phyloP scores from a whole-genome alignment of 768 basidiomycete species.

The Termitomyces sp. region DNA sequence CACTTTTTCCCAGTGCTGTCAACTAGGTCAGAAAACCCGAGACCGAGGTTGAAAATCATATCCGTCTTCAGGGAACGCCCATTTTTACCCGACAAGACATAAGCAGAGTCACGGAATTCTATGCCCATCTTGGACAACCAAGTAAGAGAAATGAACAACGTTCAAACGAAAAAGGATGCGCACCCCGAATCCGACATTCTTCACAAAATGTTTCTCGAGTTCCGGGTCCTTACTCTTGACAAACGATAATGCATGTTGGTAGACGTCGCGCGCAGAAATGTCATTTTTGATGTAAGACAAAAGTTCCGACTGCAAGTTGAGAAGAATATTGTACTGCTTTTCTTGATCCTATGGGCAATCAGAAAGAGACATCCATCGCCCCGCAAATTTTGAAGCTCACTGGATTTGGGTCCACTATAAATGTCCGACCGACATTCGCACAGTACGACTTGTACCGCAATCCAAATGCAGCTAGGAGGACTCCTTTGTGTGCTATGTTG shows the following conservation, averaged over 20 bases:
- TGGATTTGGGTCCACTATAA: slow-evolving; percentile 90
- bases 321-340: slow-evolving; percentile 72
- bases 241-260: slow-evolving; percentile 64
- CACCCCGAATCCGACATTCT: slow-evolving; percentile 88
- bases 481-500: slow-evolving; percentile 80
- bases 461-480: slow-evolving; percentile 83
- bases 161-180: slow-evolving; percentile 17
- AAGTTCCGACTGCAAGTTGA: slow-evolving; percentile 74
- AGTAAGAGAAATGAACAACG: background rate
- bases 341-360: slow-evolving; percentile 74
- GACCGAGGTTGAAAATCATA: slow-evolving; percentile 81
- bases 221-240: slow-evolving; percentile 77
- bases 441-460: slow-evolving; percentile 92
- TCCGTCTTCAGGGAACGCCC: slow-evolving; percentile 59
- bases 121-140: slow-evolving; percentile 68
- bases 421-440: slow-evolving; percentile 87
- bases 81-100: slow-evolving; percentile 81
- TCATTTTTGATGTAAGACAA: slow-evolving; percentile 77
- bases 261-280: slow-evolving; percentile 70
- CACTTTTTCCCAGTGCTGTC: slow-evolving; percentile 79
- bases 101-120: slow-evolving; percentile 89
- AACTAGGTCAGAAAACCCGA: slow-evolving; percentile 81
- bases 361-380: background rate
- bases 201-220: slow-evolving; percentile 79
- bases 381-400: slow-evolving; percentile 31